Percentiles rank a stretch among this genome's conserved stretches.
Evolutionary conservation across 768 basidiomycete genomes (phyloP).

Genomic region (Auricularia cornea): DNA sequence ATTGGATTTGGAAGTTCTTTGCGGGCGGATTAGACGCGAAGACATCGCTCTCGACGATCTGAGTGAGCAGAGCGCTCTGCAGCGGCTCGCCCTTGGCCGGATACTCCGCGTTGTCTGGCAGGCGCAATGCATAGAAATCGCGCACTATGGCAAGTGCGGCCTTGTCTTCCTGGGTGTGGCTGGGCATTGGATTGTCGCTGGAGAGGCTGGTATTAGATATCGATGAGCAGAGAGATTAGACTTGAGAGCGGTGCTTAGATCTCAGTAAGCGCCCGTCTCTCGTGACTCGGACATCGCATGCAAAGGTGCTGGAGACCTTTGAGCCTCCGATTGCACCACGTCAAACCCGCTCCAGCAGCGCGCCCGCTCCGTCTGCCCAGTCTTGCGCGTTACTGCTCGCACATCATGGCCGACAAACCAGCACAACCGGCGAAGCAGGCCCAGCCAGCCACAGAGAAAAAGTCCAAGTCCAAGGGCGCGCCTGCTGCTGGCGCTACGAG

Average conservation of each 20-base stretch:
- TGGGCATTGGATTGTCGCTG: no score
- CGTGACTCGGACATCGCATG: not conserved
- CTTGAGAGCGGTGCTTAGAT: not conserved
- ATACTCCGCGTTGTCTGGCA: not conserved
- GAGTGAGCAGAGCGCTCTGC: not conserved
- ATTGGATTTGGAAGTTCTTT: not conserved
- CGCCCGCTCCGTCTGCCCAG: not conserved
- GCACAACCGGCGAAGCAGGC: not conserved
- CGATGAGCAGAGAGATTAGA: not conserved
- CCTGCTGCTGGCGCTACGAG: not conserved
- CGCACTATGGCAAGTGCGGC: not conserved
- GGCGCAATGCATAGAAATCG: not conserved
- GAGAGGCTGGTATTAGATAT: no score
- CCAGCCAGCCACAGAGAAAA: not conserved
- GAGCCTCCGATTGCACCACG: not conserved
- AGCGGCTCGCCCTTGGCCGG: not conserved
- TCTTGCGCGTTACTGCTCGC: not conserved
- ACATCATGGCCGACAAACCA: no score
- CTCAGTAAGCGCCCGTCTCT: not conserved
- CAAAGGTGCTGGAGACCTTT: not conserved
- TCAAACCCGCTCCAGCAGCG: not conserved
- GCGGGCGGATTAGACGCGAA: constrained; percentile 4
- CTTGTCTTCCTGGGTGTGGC: no score
- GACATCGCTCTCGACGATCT: not conserved
- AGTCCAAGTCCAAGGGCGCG: not conserved